These are phyloP conservation scores for Aureoboletus auriporus DNA, from an alignment of 768 basidiomycete species.

Conservation along the genomic window DNA sequence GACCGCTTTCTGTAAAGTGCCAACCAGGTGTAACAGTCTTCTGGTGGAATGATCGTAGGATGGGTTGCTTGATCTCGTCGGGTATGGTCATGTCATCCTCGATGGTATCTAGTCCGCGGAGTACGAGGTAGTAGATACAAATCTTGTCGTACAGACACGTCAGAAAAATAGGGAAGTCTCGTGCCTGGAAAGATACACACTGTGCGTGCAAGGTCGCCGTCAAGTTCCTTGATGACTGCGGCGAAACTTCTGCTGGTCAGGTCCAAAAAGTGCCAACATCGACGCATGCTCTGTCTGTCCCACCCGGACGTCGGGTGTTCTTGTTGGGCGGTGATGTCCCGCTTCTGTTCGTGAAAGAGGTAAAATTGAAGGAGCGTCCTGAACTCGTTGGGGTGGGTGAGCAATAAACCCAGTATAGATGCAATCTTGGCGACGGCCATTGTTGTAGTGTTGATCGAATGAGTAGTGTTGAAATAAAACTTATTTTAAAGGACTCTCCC, in stretches of 20 bases:
- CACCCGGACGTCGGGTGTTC: slow-evolving; percentile 83
- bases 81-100: slow-evolving; percentile 98
- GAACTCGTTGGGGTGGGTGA: slow-evolving; percentile 84
- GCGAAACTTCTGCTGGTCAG: slow-evolving; percentile 85
- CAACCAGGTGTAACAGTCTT: slow-evolving; percentile 80
- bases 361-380: slow-evolving; percentile 79
- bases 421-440: slow-evolving; percentile 51
- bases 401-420: slow-evolving; percentile 57
- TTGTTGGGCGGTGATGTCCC: slow-evolving; percentile 72
- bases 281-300: slow-evolving; percentile 81
- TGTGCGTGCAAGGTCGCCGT: slow-evolving; percentile 89
- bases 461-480: too few relatives aligned
- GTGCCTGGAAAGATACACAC: slow-evolving; percentile 45
- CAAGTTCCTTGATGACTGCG: slow-evolving; percentile 92
- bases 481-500: too few relatives aligned
- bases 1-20: slow-evolving; percentile 78
- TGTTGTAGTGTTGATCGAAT: neutral
- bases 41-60: slow-evolving; percentile 79
- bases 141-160: slow-evolving; percentile 48
- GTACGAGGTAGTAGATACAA: slow-evolving; percentile 90
- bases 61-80: slow-evolving; percentile 78
- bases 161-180: neutral
- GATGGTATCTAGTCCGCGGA: slow-evolving; percentile 93
- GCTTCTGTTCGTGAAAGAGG: slow-evolving; percentile 74
- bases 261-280: slow-evolving; percentile 90